Evolutionary conservation across 257 asterid genomes (phyloP), one percentile per base, ranked within the genome.

Genomic region (Cordia subcordata): DNA sequence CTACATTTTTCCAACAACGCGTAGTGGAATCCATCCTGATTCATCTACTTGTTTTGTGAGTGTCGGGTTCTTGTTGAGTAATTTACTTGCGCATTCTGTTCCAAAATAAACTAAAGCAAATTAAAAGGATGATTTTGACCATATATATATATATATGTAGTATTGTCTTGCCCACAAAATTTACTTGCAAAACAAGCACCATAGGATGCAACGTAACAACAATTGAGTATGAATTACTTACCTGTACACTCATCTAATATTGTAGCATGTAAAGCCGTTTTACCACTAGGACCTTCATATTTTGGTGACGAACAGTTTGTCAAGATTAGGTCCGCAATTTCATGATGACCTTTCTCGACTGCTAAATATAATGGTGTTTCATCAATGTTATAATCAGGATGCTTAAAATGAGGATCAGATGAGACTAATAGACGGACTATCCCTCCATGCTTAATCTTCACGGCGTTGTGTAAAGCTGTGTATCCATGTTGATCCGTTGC

Each of bases 361-460:
- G 74, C 74, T 10, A 56, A 1, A 35, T 55, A 68, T 4, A 61
- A 37, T 11, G 68, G 68, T 0, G 64, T 62, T 14, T 61, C 37
- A 10, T 32, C 15, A 0, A 37, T 63, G 4, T 50, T 11, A 23
- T 62, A 57, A 0, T 39, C 14, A 11, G 13, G 3, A 11, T 33
- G 10, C 18, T 11, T 17, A 5, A 22, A 22, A 17, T 47, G 1
- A 0, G 69, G 55, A 18, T 56, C 60, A 20, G 4, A 39, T 18
- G 23, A 49, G 1, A 27, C 47, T 49, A 63, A 5, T 13, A 57
- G 15, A 0, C 18, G 18, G 11, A 13, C 68, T 5, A 57, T 54
- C 0, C 23, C 32, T 2, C 3, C 17, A 0, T 60, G 17, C 20
- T 35, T 33, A 12, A 20, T 10, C 40, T 60, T 40, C 13, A 69